Evolutionary conservation across 306 rosid species (phyloP).

Genomic region (Sechiopsis laciniata): DNA sequence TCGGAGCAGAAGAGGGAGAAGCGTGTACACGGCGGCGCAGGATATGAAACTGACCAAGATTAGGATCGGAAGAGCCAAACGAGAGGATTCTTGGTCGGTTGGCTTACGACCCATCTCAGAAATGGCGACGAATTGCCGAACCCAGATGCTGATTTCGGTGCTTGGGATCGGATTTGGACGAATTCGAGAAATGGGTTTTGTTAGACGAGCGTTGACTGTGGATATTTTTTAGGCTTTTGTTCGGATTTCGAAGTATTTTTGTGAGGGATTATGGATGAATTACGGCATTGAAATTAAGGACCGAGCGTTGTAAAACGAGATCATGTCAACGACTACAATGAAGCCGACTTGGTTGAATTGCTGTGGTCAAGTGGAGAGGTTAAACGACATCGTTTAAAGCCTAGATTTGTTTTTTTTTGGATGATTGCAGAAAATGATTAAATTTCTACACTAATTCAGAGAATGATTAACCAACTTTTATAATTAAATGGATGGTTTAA

Average conservation of each 20-base stretch:
- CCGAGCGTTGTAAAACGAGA: background rate
- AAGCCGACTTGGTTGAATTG: background rate
- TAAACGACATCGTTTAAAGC: background rate
- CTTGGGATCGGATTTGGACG: slow-evolving; percentile 9
- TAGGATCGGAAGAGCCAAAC: slow-evolving; percentile 36
- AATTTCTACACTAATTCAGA: no score
- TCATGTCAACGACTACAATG: background rate
- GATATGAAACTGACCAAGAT: slow-evolving; percentile 44
- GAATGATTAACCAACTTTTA: no score
- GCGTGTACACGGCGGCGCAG: slow-evolving; percentile 50
- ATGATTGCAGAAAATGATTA: no score
- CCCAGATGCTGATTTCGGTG: slow-evolving; percentile 30
- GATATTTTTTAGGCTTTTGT: background rate
- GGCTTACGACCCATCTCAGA: slow-evolving; percentile 67
- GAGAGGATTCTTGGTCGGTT: slow-evolving; percentile 36
- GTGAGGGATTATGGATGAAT: background rate
- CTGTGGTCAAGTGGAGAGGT: no score
- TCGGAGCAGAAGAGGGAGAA: slow-evolving; percentile 44
- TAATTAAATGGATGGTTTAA: no score
- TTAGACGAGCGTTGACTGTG: slow-evolving; percentile 42
- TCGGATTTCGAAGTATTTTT: background rate
- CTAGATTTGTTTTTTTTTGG: no score
- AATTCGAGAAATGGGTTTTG: slow-evolving; percentile 3
- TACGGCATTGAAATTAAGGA: background rate
- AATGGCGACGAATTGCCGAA: slow-evolving; percentile 23